phyloP scores from a whole-genome alignment of 441 rosid genomes.

The Gossypium aridum region DNA sequence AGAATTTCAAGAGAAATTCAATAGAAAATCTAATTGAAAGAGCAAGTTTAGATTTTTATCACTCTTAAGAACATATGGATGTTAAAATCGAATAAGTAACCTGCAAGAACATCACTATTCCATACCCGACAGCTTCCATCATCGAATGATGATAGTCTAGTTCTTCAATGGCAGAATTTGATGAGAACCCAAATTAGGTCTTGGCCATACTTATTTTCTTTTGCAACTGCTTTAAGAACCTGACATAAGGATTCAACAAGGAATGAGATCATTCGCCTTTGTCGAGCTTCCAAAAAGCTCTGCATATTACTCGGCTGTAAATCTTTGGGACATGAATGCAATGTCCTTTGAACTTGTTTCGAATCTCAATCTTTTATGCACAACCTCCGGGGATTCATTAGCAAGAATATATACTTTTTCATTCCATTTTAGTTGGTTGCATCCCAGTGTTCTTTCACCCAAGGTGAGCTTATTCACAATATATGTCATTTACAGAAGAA shows the following conservation, averaged over 20 bases:
- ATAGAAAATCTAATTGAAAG: constrained; percentile 37
- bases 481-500: constrained; percentile 2
- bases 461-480: background rate
- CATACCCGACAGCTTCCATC: constrained; percentile 55
- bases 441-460: background rate
- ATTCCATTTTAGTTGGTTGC: background rate
- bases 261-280: background rate
- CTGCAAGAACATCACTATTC: constrained; percentile 32
- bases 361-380: background rate
- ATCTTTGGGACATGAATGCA: background rate
- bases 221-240: constrained; percentile 40
- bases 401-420: background rate
- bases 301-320: background rate
- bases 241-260: constrained; percentile 14
- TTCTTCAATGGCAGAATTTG: background rate
- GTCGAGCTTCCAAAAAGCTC: background rate
- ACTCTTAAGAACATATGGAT: constrained; percentile 38
- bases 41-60: constrained; percentile 38
- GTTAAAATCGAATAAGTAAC: constrained; percentile 37
- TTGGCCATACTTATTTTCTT: constrained; percentile 27
- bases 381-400: constrained; percentile 2
- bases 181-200: constrained; percentile 24
- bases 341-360: background rate
- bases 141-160: constrained; percentile 22
- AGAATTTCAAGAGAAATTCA: constrained; percentile 37